These are phyloP conservation scores for Aspergillus texensis DNA, from an alignment of 2,329 filamentous ascomycete species.

Conservation along the genomic window DNA sequence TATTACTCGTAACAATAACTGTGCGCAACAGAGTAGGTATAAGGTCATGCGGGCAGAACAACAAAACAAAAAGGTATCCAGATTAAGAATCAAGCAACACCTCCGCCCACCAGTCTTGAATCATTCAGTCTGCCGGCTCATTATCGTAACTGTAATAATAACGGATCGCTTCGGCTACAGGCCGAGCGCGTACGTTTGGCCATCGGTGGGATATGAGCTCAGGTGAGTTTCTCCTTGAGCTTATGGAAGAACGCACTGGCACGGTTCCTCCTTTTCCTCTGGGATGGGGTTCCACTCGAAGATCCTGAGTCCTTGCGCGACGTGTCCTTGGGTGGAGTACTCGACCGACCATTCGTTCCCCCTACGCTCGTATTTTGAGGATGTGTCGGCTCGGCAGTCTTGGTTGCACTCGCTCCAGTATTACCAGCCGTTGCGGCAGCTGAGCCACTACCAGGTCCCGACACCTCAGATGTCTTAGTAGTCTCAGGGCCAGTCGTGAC, in stretches of 20 bases:
- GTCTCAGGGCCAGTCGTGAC: slow-evolving; percentile 24
- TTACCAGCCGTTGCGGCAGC: slow-evolving; percentile 10
- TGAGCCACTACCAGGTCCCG: slow-evolving; percentile 12
- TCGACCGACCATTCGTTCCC: not conserved
- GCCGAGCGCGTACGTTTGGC: not conserved
- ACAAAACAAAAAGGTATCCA: slow-evolving; percentile 28
- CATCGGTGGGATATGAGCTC: not conserved
- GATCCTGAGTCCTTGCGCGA: slow-evolving; percentile 24
- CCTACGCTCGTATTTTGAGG: not conserved
- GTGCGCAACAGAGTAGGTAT: slow-evolving; percentile 1
- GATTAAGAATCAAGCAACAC: slow-evolving; percentile 17
- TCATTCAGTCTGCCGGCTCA: slow-evolving; percentile 3
- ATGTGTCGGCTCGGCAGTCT: slow-evolving; percentile 17
- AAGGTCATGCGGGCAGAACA: slow-evolving; percentile 5
- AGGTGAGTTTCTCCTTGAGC: slow-evolving; percentile 56
- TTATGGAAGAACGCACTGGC: slow-evolving; percentile 55
- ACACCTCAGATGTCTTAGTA: slow-evolving; percentile 22
- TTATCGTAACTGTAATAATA: slow-evolving; percentile 1
- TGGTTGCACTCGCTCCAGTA: slow-evolving; percentile 16
- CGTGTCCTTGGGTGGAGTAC: slow-evolving; percentile 30
- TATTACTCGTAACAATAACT: slow-evolving; percentile 1
- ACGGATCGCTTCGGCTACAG: not conserved
- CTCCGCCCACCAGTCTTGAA: slow-evolving; percentile 14
- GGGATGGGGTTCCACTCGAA: slow-evolving; percentile 20
- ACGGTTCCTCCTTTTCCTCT: slow-evolving; percentile 62